These are phyloP conservation scores for Aureobasidium musti DNA, from an alignment of 2,329 filamentous ascomycete genomes.

Conservation along the genomic window DNA sequence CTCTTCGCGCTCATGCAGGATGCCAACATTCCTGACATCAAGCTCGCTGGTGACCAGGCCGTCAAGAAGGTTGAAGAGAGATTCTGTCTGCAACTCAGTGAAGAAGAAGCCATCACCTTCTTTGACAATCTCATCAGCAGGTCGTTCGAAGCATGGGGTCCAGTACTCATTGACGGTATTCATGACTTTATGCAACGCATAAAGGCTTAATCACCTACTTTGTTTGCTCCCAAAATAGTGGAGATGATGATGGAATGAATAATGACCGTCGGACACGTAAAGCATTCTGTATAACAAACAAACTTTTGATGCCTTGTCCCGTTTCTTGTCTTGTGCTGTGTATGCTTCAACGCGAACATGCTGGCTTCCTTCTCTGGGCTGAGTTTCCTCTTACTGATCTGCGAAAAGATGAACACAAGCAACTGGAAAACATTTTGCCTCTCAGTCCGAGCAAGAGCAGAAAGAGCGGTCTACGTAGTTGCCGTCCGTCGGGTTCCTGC, in stretches of 20 bases:
- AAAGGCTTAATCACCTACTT: not conserved
- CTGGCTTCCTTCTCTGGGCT: not conserved
- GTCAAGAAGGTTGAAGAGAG: slow-evolving; percentile 93
- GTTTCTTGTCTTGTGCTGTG: not conserved
- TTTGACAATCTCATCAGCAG: slow-evolving; percentile 91
- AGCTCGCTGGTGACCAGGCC: slow-evolving; percentile 73
- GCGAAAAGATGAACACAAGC: not conserved
- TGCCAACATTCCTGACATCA: slow-evolving; percentile 94
- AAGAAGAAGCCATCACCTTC: slow-evolving; percentile 87
- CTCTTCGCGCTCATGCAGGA: slow-evolving; percentile 96
- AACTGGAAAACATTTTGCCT: not conserved
- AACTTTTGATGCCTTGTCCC: not conserved
- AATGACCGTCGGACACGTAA: not conserved
- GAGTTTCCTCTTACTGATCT: not conserved
- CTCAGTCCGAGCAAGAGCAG: not conserved
- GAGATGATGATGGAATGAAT: not conserved
- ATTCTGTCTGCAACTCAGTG: slow-evolving; percentile 86
- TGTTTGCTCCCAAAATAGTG: not conserved
- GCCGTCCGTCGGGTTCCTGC: not conserved
- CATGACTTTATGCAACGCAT: slow-evolving; percentile 56
- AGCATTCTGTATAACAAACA: not conserved
- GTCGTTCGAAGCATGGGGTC: slow-evolving; percentile 83
- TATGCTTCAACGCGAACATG: not conserved
- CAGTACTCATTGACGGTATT: slow-evolving; percentile 90
- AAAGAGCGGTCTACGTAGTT: slow-evolving; percentile 10